Evolutionary conservation across 2,329 filamentous ascomycete genomes (phyloP), one percentile per base, ranked within the genome.

Genomic region (Phyllosticta citrichinensis): DNA sequence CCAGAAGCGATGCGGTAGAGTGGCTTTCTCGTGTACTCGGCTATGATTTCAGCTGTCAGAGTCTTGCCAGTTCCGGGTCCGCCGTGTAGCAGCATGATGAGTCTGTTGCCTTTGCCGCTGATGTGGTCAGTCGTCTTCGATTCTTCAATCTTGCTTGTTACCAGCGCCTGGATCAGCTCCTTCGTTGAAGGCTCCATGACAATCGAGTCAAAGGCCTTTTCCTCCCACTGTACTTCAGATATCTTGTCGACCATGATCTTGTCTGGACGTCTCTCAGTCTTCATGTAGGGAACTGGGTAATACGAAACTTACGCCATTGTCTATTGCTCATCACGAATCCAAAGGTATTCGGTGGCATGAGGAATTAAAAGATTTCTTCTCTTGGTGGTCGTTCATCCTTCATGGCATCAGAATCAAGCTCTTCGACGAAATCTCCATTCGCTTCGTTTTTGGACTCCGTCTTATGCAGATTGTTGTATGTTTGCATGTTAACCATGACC

Each of bases 1-100:
- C 79, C 78, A 27, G 76, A 76, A 52, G 76, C 75, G 2, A 81
- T 68, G 59, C 73, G 71, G 55, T 80, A 78, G 0, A 82, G 73
- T 1, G 79, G 80, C 0, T 75, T 73, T 55, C 74, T 73, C 33
- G 61, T 65, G 56, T 62, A 65, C 54, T 73, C 69, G 5, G 75
- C 73, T 0, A 76, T 65, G 24, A 27, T 55, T 53, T 61, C 62
- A 5, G 62, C 62, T 1, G 62, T 63, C 9, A 63, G 58, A 17
- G 62, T 63, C 51, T 63, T 63, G 14, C 62, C 62, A 1, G 56
- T 54, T 9, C 58, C 58, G 1, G 62, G 58, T 30, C 54, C 53
- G 8, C 62, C 62, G 10, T 57, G 52, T 6, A 63, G 47, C 10
- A 63, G 58, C 20, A 63, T 56, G 1, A 63, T 60, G 10, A 56